Evolutionary conservation across 2,329 filamentous ascomycete species (phyloP), one percentile per base, ranked within the genome.

Genomic region (Proliferodiscus dingleyae): DNA sequence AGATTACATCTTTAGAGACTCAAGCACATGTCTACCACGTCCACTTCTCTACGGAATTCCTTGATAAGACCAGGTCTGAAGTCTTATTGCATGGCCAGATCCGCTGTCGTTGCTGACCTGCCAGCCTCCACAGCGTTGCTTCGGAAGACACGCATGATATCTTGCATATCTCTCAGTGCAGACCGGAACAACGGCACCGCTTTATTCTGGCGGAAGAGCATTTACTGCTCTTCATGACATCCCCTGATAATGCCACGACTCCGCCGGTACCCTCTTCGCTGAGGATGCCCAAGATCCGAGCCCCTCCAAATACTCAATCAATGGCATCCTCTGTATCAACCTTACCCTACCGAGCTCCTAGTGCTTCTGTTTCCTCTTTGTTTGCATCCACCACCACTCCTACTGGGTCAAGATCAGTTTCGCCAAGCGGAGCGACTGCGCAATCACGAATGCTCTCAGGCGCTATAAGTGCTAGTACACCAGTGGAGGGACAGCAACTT

Each of bases 301-400:
- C 67, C 43, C 64, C 70, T 13, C 61, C 65, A 47, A 69, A 73
- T 51, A 68, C 66, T 43, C 75, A 80, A 50, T 72, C 79, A 37
- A 67, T 75, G 42, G 61, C 67, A 47, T 66, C 70, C 47, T 73
- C 56, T 66, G 72, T 50, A 67, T 68, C 73, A 36, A 73, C 64
- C 43, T 68, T 80, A 46, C 73, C 74, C 41, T 74, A 74, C 56
- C 73, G 77, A 53, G 66, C 71, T 40, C 73, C 75, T 13, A 77
- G 78, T 58, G 72, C 78, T 29, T 74, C 78, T 33, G 67, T 82
- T 51, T 72, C 85, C 61, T 71, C 81, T 64, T 66, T 82, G 56
- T 75, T 86, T 68, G 72, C 82, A 37, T 80, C 81, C 15, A 83
- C 81, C 3, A 71, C 85, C 22, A 80, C 82, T n/a, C 81, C 82